These are phyloP conservation scores for Sarocladium oryzae DNA, from an alignment of 2,329 filamentous ascomycete genomes.

Conservation along the genomic window DNA sequence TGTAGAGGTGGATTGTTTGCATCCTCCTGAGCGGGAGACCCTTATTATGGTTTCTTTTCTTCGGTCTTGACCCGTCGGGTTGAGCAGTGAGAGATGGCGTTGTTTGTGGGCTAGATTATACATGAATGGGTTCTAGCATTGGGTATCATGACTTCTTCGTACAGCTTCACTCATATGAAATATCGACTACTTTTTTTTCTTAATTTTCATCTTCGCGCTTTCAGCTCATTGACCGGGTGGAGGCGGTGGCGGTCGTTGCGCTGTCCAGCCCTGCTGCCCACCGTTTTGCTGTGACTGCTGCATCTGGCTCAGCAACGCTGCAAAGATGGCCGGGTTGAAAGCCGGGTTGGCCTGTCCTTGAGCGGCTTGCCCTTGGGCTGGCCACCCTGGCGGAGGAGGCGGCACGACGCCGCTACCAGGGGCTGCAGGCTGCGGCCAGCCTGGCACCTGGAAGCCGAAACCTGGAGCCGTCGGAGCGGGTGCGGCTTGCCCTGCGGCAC, in stretches of 20 bases:
- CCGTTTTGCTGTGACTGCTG: constrained; percentile 23
- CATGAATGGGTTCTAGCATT: constrained; percentile 7
- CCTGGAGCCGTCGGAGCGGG: constrained; percentile 22
- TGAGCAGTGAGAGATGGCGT: neutral
- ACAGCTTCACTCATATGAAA: neutral
- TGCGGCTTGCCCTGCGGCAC: neutral
- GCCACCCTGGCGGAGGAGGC: constrained; percentile 34
- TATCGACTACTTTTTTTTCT: neutral
- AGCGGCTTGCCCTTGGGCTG: constrained; percentile 27
- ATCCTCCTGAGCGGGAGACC: too few species aligned
- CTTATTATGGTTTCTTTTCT: too few species aligned
- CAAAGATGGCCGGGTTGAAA: constrained; percentile 53
- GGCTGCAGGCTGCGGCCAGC: constrained; percentile 31
- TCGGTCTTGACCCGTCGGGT: too few species aligned
- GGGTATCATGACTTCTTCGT: constrained; percentile 1
- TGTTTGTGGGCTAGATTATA: constrained; percentile 1
- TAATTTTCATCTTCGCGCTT: too few species aligned
- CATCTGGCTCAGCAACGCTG: constrained; percentile 40
- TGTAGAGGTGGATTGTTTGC: constrained; percentile 20
- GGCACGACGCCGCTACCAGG: constrained; percentile 26
- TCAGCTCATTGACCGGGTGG: too few species aligned
- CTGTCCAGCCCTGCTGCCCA: constrained; percentile 20
- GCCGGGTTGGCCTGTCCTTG: constrained; percentile 14
- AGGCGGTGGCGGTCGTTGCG: constrained; percentile 21
- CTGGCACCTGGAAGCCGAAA: constrained; percentile 38